A percentile compares a stretch with the other conserved stretches of the same genome.
phyloP scores from a whole-genome alignment of 176 grass and related monocot genomes.

The Otatea glauca region DNA sequence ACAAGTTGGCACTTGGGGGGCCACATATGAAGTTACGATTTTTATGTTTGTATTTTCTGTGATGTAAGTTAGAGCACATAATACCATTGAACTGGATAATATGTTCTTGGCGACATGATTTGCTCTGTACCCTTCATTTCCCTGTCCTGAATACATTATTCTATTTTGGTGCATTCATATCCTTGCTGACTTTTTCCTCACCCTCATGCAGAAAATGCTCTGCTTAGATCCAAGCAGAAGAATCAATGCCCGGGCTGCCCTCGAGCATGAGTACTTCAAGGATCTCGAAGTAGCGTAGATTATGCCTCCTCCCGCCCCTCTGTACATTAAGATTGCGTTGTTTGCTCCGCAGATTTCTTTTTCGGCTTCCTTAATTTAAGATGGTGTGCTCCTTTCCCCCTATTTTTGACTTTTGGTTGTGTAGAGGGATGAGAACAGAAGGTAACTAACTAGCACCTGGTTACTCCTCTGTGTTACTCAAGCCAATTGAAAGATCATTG shows the following conservation, averaged over 20 bases:
- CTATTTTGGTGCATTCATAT: neutral
- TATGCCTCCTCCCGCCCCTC: neutral
- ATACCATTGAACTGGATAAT: neutral
- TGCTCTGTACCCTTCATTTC: neutral
- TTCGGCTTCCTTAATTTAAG: slow-evolving; percentile 13
- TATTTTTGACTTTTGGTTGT: slow-evolving; percentile 16
- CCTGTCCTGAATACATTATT: neutral
- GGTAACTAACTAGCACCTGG: neutral
- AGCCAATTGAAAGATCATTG: slow-evolving; percentile 2
- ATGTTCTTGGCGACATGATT: neutral
- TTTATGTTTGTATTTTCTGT: neutral
- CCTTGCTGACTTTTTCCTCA: neutral
- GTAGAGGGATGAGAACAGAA: slow-evolving; percentile 31
- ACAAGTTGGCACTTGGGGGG: neutral
- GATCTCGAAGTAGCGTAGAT: slow-evolving; percentile 56
- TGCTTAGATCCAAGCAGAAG: slow-evolving; percentile 73
- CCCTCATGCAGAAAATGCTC: slow-evolving; percentile 71
- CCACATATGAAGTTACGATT: neutral
- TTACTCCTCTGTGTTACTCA: neutral
- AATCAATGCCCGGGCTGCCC: slow-evolving; percentile 61
- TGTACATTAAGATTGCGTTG: slow-evolving; percentile 53
- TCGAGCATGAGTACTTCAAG: slow-evolving; percentile 77
- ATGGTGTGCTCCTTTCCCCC: slow-evolving; percentile 9
- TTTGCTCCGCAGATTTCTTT: neutral
- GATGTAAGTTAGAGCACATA: neutral